Evolutionary conservation across 2,329 filamentous ascomycete species (phyloP).

Genomic region (Venturia oleaginea): DNA sequence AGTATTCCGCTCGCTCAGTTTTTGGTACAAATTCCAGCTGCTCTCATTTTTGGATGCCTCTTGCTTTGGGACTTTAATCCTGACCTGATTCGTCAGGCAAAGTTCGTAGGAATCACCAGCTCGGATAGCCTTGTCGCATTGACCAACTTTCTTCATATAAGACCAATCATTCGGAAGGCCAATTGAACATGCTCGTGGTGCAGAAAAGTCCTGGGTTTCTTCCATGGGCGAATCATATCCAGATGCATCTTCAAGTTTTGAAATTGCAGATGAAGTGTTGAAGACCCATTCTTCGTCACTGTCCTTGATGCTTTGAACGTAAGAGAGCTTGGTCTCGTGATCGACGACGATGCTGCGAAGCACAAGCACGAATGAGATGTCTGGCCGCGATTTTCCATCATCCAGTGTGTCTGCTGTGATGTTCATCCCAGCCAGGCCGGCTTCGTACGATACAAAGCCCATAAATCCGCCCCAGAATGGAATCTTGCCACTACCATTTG

Average conservation of each 20-base stretch:
- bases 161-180: neutral
- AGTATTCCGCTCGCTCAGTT: slow-evolving; percentile 62
- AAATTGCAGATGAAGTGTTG: neutral
- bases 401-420: slow-evolving; percentile 31
- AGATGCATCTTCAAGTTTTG: neutral
- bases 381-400: slow-evolving; percentile 43
- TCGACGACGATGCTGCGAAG: slow-evolving; percentile 71
- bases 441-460: slow-evolving; percentile 78
- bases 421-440: slow-evolving; percentile 56
- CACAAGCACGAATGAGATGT: slow-evolving; percentile 68
- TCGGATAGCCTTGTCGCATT: slow-evolving; percentile 44
- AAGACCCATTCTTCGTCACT: slow-evolving; percentile 39
- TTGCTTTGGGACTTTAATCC: slow-evolving; percentile 14
- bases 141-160: neutral
- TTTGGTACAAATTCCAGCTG: slow-evolving; percentile 62
- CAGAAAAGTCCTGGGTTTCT: neutral
- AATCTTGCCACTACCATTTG: slow-evolving; percentile 30
- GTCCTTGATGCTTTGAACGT: slow-evolving; percentile 58
- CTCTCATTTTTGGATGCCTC: slow-evolving; percentile 22
- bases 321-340: slow-evolving; percentile 51
- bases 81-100: slow-evolving; percentile 65
- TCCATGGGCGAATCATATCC: neutral
- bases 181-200: neutral
- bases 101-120: slow-evolving; percentile 80
- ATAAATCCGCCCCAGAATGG: slow-evolving; percentile 79